Percentiles rank a stretch among this genome's conserved stretches.
Conservation (phyloP, 208 protist species). For the Angomonas ambiguus region DNA sequence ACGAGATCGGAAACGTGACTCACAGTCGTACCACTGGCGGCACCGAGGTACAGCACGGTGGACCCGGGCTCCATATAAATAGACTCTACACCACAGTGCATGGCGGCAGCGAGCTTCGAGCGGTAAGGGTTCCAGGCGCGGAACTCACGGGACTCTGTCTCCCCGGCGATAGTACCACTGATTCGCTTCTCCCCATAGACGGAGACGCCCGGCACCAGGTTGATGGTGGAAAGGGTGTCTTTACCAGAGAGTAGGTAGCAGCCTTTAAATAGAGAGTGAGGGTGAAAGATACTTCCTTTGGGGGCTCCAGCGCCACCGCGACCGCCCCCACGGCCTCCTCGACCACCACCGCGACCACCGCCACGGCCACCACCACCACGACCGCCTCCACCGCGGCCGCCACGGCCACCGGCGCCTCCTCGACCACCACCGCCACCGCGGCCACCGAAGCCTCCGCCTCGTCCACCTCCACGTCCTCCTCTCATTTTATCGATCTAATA, state of each 20-base stretch:
- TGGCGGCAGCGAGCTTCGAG: slow-evolving; percentile 98
- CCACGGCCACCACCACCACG: slow-evolving; percentile 44
- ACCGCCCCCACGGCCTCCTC: slow-evolving; percentile 44
- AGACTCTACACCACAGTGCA: slow-evolving; percentile 97
- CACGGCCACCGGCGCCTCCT: slow-evolving; percentile 26
- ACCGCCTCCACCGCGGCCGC: slow-evolving; percentile 46
- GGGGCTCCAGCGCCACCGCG: slow-evolving; percentile 46
- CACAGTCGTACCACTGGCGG: slow-evolving; percentile 99
- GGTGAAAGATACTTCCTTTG: slow-evolving; percentile 93
- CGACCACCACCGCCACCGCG: slow-evolving; percentile 39
- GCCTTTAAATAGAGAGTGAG: slow-evolving; percentile 94
- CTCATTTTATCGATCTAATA: slow-evolving; percentile 18
- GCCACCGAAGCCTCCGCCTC: no score
- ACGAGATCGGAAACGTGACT: slow-evolving; percentile 99
- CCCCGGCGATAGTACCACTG: slow-evolving; percentile 58
- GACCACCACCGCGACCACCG: slow-evolving; percentile 49
- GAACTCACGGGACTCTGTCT: slow-evolving; percentile 96
- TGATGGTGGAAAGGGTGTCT: slow-evolving; percentile 97
- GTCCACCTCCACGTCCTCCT: slow-evolving; percentile 43
- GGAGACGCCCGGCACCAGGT: slow-evolving; percentile 97
- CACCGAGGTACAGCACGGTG: slow-evolving; percentile 99
- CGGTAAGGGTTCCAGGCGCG: slow-evolving; percentile 99
- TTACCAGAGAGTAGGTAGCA: slow-evolving; percentile 98
- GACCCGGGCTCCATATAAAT: slow-evolving; percentile 98
- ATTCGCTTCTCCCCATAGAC: slow-evolving; percentile 99